phyloP scores from a whole-genome alignment of 225 moss, liverwort and hornwort species.

The Physcomitrium patens region DNA sequence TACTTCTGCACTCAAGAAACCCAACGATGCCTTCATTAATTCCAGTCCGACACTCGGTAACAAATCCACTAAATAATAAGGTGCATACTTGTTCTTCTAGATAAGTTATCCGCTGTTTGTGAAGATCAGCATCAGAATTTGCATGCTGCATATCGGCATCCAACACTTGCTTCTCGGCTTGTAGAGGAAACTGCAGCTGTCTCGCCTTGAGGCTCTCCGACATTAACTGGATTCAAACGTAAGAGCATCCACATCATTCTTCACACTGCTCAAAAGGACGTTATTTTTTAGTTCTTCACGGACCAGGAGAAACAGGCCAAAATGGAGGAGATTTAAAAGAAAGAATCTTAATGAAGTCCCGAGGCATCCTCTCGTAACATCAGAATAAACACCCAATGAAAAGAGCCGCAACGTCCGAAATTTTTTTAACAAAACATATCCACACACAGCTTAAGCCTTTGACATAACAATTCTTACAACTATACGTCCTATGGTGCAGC shows the following conservation, averaged over 20 bases:
- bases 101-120: conserved; percentile 73
- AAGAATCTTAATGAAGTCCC: too few species aligned
- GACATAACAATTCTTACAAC: background rate
- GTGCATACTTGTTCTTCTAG: conserved; percentile 84
- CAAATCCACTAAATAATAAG: too few species aligned
- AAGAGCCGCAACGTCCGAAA: too few species aligned
- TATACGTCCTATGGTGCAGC: background rate
- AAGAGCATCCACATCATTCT: background rate
- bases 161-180: conserved; percentile 87
- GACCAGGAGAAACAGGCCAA: too few species aligned
- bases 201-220: conserved; percentile 88
- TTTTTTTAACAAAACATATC: background rate
- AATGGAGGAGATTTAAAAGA: too few species aligned
- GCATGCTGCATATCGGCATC: conserved; percentile 85
- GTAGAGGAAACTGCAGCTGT: conserved; percentile 75
- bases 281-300: too few species aligned
- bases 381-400: too few species aligned
- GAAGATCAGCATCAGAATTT: conserved; percentile 67
- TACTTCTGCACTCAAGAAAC: too few species aligned
- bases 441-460: background rate
- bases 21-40: too few species aligned
- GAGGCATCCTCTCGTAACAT: too few species aligned
- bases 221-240: conserved; percentile 68
- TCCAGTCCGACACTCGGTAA: too few species aligned
- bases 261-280: too few species aligned